Evolutionary conservation across 106 monocot species (phyloP).

Genomic region (Allium cepa): DNA sequence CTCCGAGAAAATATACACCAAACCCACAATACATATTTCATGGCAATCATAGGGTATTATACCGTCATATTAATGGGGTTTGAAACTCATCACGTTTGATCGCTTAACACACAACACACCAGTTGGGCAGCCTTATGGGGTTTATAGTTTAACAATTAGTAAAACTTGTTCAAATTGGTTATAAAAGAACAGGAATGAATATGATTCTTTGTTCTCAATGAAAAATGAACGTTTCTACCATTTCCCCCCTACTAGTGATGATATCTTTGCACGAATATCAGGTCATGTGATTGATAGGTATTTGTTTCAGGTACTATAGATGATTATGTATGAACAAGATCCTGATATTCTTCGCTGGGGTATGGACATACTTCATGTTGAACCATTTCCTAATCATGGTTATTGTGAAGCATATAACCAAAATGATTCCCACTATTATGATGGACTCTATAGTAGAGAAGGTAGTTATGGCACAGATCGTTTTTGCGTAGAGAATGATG

Average conservation of each 20-base stretch:
- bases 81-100: too few relatives aligned
- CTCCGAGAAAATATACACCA: too few relatives aligned
- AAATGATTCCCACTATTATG: slow-evolving; percentile 32
- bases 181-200: too few relatives aligned
- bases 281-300: not conserved
- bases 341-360: slow-evolving; percentile 71
- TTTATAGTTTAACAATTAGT: not conserved
- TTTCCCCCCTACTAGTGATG: not conserved
- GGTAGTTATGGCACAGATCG: slow-evolving; percentile 35
- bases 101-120: too few relatives aligned
- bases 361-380: slow-evolving; percentile 43
- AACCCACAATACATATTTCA: too few relatives aligned
- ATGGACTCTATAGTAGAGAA: slow-evolving; percentile 36
- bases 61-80: too few relatives aligned
- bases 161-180: not conserved
- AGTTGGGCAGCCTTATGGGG: not conserved
- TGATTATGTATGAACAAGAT: slow-evolving; percentile 81
- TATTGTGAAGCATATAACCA: slow-evolving; percentile 51
- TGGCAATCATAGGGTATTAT: too few relatives aligned
- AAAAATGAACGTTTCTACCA: not conserved
- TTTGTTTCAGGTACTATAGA: slow-evolving; percentile 19
- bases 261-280: too few relatives aligned
- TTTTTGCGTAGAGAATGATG: slow-evolving; percentile 34
- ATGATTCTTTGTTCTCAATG: not conserved
- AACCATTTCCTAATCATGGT: slow-evolving; percentile 46